Evolutionary conservation across 495 filamentous ascomycete species (phyloP), one percentile per base, ranked within the genome.

Genomic region (Podospora pseudoanserina): DNA sequence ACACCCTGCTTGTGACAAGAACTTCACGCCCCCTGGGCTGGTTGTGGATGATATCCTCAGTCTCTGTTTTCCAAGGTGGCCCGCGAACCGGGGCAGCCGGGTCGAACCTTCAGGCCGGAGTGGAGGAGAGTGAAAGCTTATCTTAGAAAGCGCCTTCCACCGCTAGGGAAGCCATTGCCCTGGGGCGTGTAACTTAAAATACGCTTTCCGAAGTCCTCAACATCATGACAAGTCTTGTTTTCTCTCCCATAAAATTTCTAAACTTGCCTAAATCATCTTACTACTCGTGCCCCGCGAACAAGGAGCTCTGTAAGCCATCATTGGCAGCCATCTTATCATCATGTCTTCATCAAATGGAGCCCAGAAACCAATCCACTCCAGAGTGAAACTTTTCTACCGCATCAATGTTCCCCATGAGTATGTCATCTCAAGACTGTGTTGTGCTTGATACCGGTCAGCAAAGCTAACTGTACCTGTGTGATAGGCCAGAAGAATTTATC

Each of bases 371-470:
- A 49, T 11, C 95, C 95, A 54, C 97, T 97, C 82, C 88, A 94
- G 74, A 7, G 84, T 99, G 18, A 94, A 91, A 76, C 87, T 97
- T 72, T 97, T 94, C 83, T 96, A 96, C 80, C 86, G 88, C 67
- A 84, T 80, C 6, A 86, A 89, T 72, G 84, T 83, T 57, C 96
- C 89, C 72, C 91, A 94, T 82, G 83, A 86, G 89, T 90, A 85
- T 60, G 70, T 20, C 62, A 26, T 62, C 6, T 32, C 30, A 32
- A 4, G 30, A 5, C 30, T 4, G 30, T 32, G 6, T 32, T 32
- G 30, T 16, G n/a, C 13, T 66, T 71, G 1, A 58, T 32, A 64
- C 26, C 64, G 20, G 18, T 59, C 23, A 27, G 53, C 34, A 68
- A 67, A 11, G 64, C 53, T 60, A 26, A 49, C 11, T 18, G 20